Conservation (phyloP, 2,329 filamentous ascomycete genomes). For the Claviceps quebecensis region DNA sequence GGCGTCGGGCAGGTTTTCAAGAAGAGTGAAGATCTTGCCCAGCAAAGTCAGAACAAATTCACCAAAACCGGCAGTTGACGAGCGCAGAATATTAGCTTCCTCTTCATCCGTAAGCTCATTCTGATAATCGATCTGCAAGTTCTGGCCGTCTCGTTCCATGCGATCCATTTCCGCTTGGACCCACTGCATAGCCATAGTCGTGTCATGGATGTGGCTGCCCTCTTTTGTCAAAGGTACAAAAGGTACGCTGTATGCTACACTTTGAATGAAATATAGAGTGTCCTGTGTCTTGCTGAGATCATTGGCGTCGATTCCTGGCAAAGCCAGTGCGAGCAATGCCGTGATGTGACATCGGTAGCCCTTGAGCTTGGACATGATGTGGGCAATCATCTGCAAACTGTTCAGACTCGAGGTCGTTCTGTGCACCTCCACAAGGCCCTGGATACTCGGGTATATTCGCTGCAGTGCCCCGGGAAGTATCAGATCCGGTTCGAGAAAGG, state of each 20-base stretch:
- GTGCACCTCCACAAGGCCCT: constrained; percentile 93
- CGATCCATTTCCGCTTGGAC: constrained; percentile 87
- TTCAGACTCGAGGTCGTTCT: constrained; percentile 87
- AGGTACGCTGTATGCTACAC: constrained; percentile 90
- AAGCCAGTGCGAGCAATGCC: constrained; percentile 75
- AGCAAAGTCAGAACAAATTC: constrained; percentile 87
- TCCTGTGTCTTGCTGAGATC: constrained; percentile 94
- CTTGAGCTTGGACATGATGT: constrained; percentile 81
- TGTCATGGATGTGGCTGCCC: constrained; percentile 53
- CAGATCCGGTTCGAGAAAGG: constrained; percentile 79
- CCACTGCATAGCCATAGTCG: constrained; percentile 76
- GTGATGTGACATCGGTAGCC: constrained; percentile 96
- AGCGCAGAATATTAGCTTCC: constrained; percentile 76
- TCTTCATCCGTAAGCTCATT: constrained; percentile 71
- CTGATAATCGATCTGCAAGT: constrained; percentile 74
- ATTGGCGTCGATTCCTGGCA: constrained; percentile 95
- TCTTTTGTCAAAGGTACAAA: constrained; percentile 58
- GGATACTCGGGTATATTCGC: constrained; percentile 90
- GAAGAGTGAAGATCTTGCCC: constrained; percentile 83
- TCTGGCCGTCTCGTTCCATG: constrained; percentile 77
- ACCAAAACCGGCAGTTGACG: constrained; percentile 83
- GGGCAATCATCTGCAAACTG: constrained; percentile 80
- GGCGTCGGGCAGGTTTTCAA: constrained; percentile 90
- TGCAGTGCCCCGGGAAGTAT: constrained; percentile 89
- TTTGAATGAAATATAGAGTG: constrained; percentile 88